Percentiles rank a stretch among this genome's conserved stretches.
Conservation (phyloP, 164 flowering plant species). For the Magnolia changhungtana region DNA sequence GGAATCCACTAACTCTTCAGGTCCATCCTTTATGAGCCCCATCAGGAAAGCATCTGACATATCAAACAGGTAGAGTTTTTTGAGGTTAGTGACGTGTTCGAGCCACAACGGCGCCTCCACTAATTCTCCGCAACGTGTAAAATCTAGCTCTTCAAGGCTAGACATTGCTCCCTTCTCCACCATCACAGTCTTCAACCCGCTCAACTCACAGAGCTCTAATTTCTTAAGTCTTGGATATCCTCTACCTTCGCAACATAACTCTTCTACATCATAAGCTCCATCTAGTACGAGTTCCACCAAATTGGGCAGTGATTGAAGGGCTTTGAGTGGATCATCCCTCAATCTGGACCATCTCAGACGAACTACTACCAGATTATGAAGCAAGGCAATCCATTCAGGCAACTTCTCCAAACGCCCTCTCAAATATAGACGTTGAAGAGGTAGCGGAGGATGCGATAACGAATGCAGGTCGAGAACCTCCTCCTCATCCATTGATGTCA, state of each 20-base stretch:
- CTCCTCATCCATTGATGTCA: background rate
- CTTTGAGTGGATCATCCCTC: conserved; percentile 2
- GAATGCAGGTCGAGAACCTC: conserved; percentile 3
- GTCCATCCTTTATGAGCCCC: too few relatives aligned
- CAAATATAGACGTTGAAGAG: conserved; percentile 6
- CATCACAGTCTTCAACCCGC: background rate
- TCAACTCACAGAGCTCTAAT: background rate
- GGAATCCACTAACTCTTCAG: too few relatives aligned
- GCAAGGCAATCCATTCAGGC: background rate
- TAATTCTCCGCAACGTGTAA: background rate
- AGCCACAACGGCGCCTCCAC: background rate
- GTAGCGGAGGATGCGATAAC: background rate
- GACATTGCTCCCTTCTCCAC: conserved; percentile 4
- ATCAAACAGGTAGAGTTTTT: background rate
- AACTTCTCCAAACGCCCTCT: background rate
- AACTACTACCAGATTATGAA: conserved; percentile 1
- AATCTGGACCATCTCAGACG: conserved; percentile 7
- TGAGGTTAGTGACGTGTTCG: background rate
- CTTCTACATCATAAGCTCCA: conserved; percentile 4
- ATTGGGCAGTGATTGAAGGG: conserved; percentile 2
- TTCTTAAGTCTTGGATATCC: background rate
- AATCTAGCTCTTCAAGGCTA: background rate
- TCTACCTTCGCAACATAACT: background rate
- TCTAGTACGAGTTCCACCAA: background rate
- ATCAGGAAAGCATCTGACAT: background rate